Base-by-base conservation (phyloP, 75 land plant genomes). In the Pinus taeda region DNA sequence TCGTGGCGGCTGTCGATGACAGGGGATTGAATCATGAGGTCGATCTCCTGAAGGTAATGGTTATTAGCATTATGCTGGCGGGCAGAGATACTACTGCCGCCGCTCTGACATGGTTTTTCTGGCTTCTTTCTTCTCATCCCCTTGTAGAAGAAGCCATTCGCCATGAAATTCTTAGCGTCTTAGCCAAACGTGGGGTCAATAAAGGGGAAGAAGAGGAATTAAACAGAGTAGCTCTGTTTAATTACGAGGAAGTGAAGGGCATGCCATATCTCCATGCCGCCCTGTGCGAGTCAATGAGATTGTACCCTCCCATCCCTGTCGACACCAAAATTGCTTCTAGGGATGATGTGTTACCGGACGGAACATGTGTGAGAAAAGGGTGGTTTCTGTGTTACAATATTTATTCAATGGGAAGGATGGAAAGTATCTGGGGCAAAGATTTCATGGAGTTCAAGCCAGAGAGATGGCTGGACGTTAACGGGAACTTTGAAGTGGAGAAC, bases 371-470 rank as follows among this genome's bases (percentile, higher is more conserved):
- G 59, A 26, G 26, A 13, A 78, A 55, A 74, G 79, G 77, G 15
- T 42, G 74, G 26, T 0, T 1, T n/a, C 4, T 78, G 15, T 6
- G n/a, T 6, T 75, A 75, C 60, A 33, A 21, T 36, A 53, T 56
- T 21, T 74, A 78, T 56, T 20, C 78, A 15, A 78, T 78, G 79
- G 79, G 58, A n/a, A 80, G 92, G 69, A 76, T 81, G 84, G 82
- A 81, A 77, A 57, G 22, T 14, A 8, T 88, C 1, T 90, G 92
- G 92, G 92, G 92, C 0, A 9, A 57, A 18, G 88, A 88, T 58
- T 83, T 80, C 72, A 3, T 60, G 62, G 88, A 90, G 59, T 90
- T 83, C 79, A 64, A 21, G 75, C 93, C 93, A 7, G 88, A 86
- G 72, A 77, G 90, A 70, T 90, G 93, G 93, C 71, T 87, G 20